Percentiles rank a stretch among this genome's conserved stretches.
Conservation (phyloP, 495 filamentous ascomycete species). For the Lichina pygmaea region DNA sequence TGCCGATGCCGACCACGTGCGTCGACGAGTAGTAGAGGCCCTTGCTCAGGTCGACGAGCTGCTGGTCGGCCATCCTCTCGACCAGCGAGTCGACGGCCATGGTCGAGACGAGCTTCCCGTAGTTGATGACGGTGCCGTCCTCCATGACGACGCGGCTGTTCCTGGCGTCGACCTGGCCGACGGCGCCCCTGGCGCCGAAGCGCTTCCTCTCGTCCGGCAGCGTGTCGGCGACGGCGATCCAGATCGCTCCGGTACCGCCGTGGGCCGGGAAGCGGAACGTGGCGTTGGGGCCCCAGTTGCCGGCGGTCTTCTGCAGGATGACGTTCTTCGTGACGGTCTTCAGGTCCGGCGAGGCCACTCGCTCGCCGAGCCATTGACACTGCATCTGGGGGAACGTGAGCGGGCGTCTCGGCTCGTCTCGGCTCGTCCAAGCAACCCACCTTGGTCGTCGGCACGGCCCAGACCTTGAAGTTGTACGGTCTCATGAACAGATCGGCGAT, state of each 20-base stretch:
- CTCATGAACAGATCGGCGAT: slow-evolving; percentile 95
- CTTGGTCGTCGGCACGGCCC: slow-evolving; percentile 95
- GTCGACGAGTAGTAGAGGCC: slow-evolving; percentile 90
- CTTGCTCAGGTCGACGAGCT: slow-evolving; percentile 62
- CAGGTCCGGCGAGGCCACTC: slow-evolving; percentile 88
- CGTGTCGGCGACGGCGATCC: slow-evolving; percentile 91
- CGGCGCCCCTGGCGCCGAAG: slow-evolving; percentile 64
- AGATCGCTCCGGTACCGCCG: slow-evolving; percentile 93
- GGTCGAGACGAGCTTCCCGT: slow-evolving; percentile 78
- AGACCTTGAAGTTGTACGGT: slow-evolving; percentile 99
- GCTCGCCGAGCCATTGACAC: slow-evolving; percentile 96
- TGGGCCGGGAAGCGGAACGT: slow-evolving; percentile 95
- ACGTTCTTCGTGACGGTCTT: slow-evolving; percentile 89
- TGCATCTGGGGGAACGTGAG: slow-evolving; percentile 47
- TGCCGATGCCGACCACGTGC: slow-evolving; percentile 87
- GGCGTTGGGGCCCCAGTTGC: slow-evolving; percentile 94
- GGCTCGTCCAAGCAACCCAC: slow-evolving; percentile 18
- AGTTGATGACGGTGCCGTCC: slow-evolving; percentile 74
- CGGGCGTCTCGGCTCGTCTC: neutral
- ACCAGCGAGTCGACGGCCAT: slow-evolving; percentile 87
- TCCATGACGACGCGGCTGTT: slow-evolving; percentile 58
- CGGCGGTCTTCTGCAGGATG: slow-evolving; percentile 84
- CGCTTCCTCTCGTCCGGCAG: slow-evolving; percentile 74
- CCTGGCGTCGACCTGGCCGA: slow-evolving; percentile 61
- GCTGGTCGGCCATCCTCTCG: slow-evolving; percentile 64